Conservation (phyloP, 768 basidiomycete genomes). For the Psilocybe cubensis region DNA sequence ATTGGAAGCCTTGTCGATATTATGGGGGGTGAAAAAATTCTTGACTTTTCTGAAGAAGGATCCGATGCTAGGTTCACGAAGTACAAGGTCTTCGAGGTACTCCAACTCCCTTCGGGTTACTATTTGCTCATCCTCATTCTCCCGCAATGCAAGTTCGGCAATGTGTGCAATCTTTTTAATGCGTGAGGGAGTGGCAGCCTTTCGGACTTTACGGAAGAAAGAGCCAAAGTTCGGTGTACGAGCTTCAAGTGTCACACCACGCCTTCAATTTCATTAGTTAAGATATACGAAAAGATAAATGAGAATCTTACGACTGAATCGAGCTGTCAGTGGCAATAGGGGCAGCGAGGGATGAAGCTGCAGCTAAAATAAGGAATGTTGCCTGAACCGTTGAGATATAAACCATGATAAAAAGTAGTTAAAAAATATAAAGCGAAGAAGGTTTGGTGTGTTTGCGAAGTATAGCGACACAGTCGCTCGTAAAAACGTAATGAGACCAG, state of each 20-base stretch:
- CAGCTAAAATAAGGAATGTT: conserved; percentile 5
- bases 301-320: conserved; percentile 2
- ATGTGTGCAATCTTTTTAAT: conserved; percentile 5
- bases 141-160: conserved; percentile 2
- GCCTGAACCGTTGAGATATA: conserved; percentile 2
- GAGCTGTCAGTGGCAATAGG: conserved; percentile 4
- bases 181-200: neutral
- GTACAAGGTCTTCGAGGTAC: conserved; percentile 13
- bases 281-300: neutral
- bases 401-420: conserved; percentile 9
- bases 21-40: conserved; percentile 7
- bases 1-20: conserved; percentile 10
- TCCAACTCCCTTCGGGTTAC: conserved; percentile 1
- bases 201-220: conserved; percentile 14
- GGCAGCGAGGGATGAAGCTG: conserved; percentile 6
- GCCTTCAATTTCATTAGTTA: neutral
- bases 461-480: neutral
- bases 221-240: conserved; percentile 10
- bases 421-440: neutral
- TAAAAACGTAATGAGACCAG: conserved; percentile 14
- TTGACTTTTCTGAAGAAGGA: conserved; percentile 17
- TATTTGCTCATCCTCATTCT: neutral
- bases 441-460: conserved; percentile 14
- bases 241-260: conserved; percentile 6
- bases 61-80: conserved; percentile 13